Evolutionary conservation across 345 rosid genomes (phyloP).

Genomic region (Combretum micranthum): DNA sequence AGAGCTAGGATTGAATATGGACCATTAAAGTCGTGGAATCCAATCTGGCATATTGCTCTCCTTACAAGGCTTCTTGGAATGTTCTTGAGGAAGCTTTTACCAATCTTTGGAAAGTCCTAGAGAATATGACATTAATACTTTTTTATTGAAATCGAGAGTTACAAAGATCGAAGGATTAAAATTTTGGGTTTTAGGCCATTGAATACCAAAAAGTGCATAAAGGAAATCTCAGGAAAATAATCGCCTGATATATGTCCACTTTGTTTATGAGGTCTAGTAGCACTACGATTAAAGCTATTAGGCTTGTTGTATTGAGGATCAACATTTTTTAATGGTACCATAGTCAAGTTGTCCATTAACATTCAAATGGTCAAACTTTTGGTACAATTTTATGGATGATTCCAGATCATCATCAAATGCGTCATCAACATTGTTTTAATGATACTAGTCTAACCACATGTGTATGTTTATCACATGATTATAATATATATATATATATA

Average conservation of each 20-base stretch:
- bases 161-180: too few relatives aligned
- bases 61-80: background rate
- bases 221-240: too few relatives aligned
- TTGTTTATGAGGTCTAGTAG: too few relatives aligned
- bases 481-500: too few relatives aligned
- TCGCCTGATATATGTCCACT: too few relatives aligned
- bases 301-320: slow-evolving; percentile 18
- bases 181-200: too few relatives aligned
- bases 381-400: slow-evolving; percentile 12
- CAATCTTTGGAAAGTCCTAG: background rate
- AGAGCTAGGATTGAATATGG: background rate
- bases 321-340: slow-evolving; percentile 5
- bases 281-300: background rate
- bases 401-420: slow-evolving; percentile 11
- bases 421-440: too few relatives aligned
- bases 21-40: background rate
- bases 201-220: too few relatives aligned
- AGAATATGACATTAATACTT: background rate
- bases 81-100: background rate
- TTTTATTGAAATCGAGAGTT: too few relatives aligned
- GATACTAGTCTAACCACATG: too few relatives aligned
- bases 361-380: slow-evolving; percentile 3
- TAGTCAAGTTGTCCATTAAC: slow-evolving; percentile 11
- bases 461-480: too few relatives aligned
- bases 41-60: background rate